Conservation (phyloP, 2,329 filamentous ascomycete species). For the Cordyceps militaris region DNA sequence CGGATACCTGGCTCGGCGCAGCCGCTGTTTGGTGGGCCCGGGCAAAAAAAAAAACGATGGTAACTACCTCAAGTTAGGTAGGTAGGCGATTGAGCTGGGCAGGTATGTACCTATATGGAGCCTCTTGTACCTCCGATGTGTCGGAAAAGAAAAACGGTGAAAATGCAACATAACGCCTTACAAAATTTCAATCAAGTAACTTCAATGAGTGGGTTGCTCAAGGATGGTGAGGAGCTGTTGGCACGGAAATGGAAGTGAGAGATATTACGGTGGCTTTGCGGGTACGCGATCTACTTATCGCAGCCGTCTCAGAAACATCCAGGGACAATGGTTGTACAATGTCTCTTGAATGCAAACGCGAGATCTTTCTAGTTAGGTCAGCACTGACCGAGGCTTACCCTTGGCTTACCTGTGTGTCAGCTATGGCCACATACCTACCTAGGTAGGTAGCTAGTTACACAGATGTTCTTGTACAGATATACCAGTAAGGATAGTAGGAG, state of each 20-base stretch:
- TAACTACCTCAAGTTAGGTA: too few species aligned
- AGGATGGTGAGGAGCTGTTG: constrained; percentile 1
- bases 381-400: not conserved
- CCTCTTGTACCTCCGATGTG: constrained; percentile 11
- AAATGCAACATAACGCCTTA: not conserved
- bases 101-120: not conserved
- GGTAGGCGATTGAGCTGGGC: not conserved
- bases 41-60: not conserved
- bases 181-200: not conserved
- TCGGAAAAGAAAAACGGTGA: not conserved
- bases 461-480: not conserved
- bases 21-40: constrained; percentile 6
- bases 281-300: not conserved
- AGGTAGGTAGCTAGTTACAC: not conserved
- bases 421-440: not conserved
- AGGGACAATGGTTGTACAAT: not conserved
- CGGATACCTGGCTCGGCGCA: not conserved
- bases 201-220: not conserved
- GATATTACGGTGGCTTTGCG: not conserved
- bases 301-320: not conserved
- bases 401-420: constrained; percentile 3
- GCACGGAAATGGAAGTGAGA: not conserved
- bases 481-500: not conserved
- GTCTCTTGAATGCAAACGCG: not conserved
- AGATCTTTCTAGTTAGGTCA: not conserved